Conservation (phyloP, 257 asterid species). For the Solanum microdontum region DNA sequence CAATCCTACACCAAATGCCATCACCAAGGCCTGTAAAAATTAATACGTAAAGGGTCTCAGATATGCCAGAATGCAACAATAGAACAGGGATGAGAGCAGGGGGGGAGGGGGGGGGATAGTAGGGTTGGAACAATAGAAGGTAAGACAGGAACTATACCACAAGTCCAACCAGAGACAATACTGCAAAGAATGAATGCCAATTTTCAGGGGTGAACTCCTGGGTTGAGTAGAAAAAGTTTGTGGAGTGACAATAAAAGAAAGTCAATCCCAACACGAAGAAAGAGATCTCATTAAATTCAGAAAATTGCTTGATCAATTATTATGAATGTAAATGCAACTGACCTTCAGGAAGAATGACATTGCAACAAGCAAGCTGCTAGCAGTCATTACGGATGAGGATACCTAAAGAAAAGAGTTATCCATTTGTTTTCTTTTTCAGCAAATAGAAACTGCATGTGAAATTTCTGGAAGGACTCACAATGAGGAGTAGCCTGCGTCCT, state of each 20-base stretch:
- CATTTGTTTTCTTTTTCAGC: background rate
- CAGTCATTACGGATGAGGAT: slow-evolving; percentile 49
- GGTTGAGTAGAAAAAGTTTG: background rate
- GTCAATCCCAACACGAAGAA: background rate
- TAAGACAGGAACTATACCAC: slow-evolving; percentile 34
- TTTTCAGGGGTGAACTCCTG: slow-evolving; percentile 46
- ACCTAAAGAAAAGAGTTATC: slow-evolving; percentile 27
- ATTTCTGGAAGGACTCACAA: slow-evolving; percentile 27
- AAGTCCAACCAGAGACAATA: slow-evolving; percentile 54
- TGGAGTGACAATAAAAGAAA: background rate
- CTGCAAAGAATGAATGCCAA: slow-evolving; percentile 26
- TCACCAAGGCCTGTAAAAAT: slow-evolving; percentile 50
- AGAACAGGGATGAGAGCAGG: background rate
- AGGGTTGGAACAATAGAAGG: background rate
- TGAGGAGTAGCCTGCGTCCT: slow-evolving; percentile 80
- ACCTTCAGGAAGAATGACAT: slow-evolving; percentile 58
- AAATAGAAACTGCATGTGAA: background rate
- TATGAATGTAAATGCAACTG: background rate
- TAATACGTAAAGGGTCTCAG: background rate
- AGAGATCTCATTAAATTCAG: background rate
- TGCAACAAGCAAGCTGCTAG: slow-evolving; percentile 64
- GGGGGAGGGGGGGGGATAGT: background rate
- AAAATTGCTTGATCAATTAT: background rate
- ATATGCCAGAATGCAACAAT: background rate
- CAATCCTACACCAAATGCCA: slow-evolving; percentile 72